phyloP scores from a whole-genome alignment of 306 rosid species.

The Pachyrhizus erosus region DNA sequence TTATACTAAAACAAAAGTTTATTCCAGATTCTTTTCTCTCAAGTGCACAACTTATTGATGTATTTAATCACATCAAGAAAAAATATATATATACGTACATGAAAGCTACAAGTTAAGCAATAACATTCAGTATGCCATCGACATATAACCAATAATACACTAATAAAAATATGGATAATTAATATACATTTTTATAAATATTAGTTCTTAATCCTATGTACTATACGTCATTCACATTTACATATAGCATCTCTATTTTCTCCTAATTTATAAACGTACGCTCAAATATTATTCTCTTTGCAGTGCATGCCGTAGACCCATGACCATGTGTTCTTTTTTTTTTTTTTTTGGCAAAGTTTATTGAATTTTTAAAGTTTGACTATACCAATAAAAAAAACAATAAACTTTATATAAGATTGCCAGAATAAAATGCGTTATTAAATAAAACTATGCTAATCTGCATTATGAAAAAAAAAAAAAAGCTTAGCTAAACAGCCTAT shows the following conservation, averaged over 20 bases:
- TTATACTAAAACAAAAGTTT: not conserved
- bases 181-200: not conserved
- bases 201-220: not conserved
- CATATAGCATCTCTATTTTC: not conserved
- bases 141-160: slow-evolving; percentile 2
- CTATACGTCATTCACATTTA: not conserved
- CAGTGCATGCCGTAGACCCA: not conserved
- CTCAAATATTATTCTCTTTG: not conserved
- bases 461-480: no score
- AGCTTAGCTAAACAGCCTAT: no score
- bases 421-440: not conserved
- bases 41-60: not conserved
- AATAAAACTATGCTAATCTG: no score
- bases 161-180: not conserved
- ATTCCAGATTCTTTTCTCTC: not conserved
- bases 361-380: not conserved
- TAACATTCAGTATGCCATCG: not conserved
- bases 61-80: not conserved
- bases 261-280: not conserved
- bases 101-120: not conserved
- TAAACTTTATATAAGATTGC: not conserved
- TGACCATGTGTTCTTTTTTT: not conserved
- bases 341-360: not conserved
- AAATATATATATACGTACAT: not conserved
- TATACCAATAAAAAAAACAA: not conserved